Evolutionary conservation across 2,329 filamentous ascomycete genomes (phyloP).

Genomic region (Cladobotryum mycophilum): DNA sequence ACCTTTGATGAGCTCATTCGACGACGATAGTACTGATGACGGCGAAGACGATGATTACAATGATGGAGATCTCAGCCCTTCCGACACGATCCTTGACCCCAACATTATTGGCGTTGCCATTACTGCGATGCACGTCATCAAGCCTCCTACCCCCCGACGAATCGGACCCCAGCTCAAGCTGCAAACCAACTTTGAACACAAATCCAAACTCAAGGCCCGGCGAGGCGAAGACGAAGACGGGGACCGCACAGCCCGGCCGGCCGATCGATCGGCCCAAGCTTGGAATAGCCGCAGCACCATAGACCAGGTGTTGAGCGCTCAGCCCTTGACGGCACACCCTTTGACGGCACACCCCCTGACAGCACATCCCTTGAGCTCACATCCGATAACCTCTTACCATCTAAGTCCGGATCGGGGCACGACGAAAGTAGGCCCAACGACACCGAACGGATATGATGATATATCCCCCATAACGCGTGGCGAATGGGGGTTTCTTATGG

Average conservation of each 20-base stretch:
- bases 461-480: constrained; percentile 56
- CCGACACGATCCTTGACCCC: constrained; percentile 10
- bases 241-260: constrained; percentile 33
- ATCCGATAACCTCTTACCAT: background rate
- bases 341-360: constrained; percentile 3
- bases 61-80: constrained; percentile 12
- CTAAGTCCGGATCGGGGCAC: constrained; percentile 16
- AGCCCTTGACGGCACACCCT: constrained; percentile 7
- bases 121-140: constrained; percentile 17
- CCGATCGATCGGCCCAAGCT: constrained; percentile 23
- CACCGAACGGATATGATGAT: constrained; percentile 55
- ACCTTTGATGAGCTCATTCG: background rate
- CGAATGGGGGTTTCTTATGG: constrained; percentile 58
- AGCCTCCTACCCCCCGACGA: constrained; percentile 21
- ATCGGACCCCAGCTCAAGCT: constrained; percentile 30
- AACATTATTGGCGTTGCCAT: constrained; percentile 20
- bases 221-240: constrained; percentile 24
- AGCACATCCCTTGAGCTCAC: background rate
- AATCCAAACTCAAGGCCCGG: constrained; percentile 5
- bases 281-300: constrained; percentile 32
- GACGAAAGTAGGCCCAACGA: constrained; percentile 40
- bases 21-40: constrained; percentile 10
- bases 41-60: constrained; percentile 15
- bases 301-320: constrained; percentile 35
- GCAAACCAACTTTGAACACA: constrained; percentile 36